phyloP scores from a whole-genome alignment of 192 early-diverging fungal species.

The Umbelopsis sp. region DNA sequence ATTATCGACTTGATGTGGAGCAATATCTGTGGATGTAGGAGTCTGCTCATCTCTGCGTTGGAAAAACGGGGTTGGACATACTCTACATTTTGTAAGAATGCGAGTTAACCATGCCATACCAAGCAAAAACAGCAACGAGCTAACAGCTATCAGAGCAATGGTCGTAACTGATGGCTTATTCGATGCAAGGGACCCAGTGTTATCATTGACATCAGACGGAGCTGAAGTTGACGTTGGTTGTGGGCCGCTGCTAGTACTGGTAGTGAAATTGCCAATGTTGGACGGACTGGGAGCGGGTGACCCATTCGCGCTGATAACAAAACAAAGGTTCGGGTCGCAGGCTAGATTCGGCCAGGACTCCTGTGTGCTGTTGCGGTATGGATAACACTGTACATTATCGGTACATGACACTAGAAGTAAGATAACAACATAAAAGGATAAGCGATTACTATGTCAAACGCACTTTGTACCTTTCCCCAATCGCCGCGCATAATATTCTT shows the following conservation, averaged over 20 bases:
- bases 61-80: constrained; percentile 11
- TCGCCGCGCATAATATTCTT: no score
- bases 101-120: constrained; percentile 4
- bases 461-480: no score
- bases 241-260: background rate
- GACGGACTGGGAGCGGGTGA: constrained; percentile 1
- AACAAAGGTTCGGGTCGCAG: constrained; percentile 14
- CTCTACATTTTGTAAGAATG: constrained; percentile 8
- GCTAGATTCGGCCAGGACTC: constrained; percentile 2
- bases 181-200: background rate
- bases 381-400: constrained; percentile 14
- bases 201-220: background rate
- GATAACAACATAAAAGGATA: no score
- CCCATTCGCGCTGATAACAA: constrained; percentile 15
- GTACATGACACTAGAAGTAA: background rate
- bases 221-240: background rate
- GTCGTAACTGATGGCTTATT: background rate
- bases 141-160: constrained; percentile 17
- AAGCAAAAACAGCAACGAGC: constrained; percentile 3
- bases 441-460: no score
- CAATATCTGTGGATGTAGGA: background rate
- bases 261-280: background rate
- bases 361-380: background rate
- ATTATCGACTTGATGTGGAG: constrained; percentile 6
- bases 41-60: constrained; percentile 4